Evolutionary conservation across 140 eudicot species (phyloP).

Genomic region (Flaveria floridana): DNA sequence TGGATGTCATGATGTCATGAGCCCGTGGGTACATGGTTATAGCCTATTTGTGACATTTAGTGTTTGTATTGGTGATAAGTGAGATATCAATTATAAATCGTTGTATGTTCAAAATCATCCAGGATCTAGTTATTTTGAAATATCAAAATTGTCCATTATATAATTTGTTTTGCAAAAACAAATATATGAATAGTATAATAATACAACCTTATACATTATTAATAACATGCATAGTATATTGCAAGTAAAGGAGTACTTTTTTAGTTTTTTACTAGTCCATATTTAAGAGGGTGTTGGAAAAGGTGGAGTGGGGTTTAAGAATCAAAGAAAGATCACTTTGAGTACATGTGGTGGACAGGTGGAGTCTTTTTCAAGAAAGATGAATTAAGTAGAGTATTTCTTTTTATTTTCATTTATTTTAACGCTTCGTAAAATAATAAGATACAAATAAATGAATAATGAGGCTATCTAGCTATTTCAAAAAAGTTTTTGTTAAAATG

Average conservation of each 20-base stretch:
- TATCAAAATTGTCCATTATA: neutral
- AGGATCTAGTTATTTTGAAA: neutral
- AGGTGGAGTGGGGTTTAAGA: conserved; percentile 9
- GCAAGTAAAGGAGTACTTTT: neutral
- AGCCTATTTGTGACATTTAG: neutral
- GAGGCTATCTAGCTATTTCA: neutral
- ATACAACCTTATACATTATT: neutral
- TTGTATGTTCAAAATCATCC: neutral
- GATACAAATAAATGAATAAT: neutral
- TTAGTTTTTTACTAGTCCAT: neutral
- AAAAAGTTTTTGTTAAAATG: too few relatives aligned
- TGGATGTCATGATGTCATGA: too few relatives aligned
- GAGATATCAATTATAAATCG: too few relatives aligned
- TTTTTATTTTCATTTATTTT: neutral
- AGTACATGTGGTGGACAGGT: conserved; percentile 7
- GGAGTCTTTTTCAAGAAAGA: conserved; percentile 18
- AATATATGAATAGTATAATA: neutral
- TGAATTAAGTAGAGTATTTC: neutral
- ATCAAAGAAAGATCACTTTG: conserved; percentile 11
- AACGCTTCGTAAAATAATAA: neutral
- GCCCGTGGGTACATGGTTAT: neutral
- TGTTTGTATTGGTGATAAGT: neutral
- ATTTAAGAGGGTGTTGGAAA: conserved; percentile 13
- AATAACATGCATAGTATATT: neutral
- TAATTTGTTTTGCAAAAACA: neutral